Base-by-base conservation (phyloP, 768 basidiomycete species). In the Auriscalpium vulgare region DNA sequence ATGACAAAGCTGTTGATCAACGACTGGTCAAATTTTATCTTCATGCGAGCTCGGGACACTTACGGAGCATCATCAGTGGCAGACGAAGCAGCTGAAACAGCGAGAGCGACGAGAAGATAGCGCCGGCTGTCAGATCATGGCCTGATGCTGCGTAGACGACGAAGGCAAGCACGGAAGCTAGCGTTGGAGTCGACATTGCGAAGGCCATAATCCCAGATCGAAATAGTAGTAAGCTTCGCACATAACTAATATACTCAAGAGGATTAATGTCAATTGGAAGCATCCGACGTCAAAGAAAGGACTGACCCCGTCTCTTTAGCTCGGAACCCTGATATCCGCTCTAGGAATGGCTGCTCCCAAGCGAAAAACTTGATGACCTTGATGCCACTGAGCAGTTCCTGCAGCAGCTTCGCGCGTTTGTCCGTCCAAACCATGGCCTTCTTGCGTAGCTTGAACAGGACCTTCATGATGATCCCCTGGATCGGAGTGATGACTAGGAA, bases 321-420 rank as follows among this genome's bases (percentile, higher is more conserved):
- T 52, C 95, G 77, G 64, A 87, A 88, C 43, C 79, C 79, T 36
- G 78, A 77, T 29, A 97, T 78, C 47, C 86, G 82, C 14, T 81
- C 73, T 19, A 95, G 75, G 69, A 91, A 95, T 0, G 94, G 90
- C 1, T 69, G 63, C 64, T 93, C 90, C 91, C 91, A 94, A 6
- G 88, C 84, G 69, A 95, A 95, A 68, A 87, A 85, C 69, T 97
- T 97, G 77, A 97, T 88, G 59, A 95, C 80, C 60, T 90, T 87
- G 82, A 97, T 94, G 1, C 90, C 89, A 14, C 85, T 84, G 0
- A 97, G 71, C 1, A 98, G 76, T 66, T 98, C 95, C 67, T 95
- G 93, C 10, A 97, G 78, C 4, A 94, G 71, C 65, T 91, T 93
- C 13, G 88, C 88, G 10, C 95, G 82, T 66, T 88, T 89, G 66